phyloP scores from a whole-genome alignment of 225 moss, liverwort and hornwort genomes.

The Climacium dendroides region DNA sequence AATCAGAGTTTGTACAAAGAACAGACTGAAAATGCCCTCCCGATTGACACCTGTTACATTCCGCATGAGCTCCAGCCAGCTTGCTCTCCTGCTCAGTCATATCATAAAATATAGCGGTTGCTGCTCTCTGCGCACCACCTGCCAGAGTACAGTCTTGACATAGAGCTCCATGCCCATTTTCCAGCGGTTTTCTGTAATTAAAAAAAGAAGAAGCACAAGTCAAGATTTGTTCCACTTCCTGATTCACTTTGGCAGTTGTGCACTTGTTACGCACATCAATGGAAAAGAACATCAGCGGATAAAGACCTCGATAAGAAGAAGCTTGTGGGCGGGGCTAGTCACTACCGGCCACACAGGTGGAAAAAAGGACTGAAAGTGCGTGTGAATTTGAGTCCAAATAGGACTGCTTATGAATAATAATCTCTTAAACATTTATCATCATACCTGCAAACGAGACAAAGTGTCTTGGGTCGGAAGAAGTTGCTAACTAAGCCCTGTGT shows the following conservation, averaged over 20 bases:
- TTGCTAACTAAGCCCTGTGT: constrained; percentile 38
- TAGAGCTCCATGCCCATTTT: constrained; percentile 16
- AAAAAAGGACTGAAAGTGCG: neutral
- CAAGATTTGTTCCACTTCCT: neutral
- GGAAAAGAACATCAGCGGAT: neutral
- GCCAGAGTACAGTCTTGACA: constrained; percentile 27
- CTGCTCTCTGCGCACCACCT: constrained; percentile 33
- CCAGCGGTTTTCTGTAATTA: constrained; percentile 27
- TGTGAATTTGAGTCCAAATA: neutral
- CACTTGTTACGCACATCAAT: neutral
- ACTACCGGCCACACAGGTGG: neutral
- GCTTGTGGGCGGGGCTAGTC: neutral
- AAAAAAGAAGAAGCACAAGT: neutral
- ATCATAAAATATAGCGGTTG: constrained; percentile 2
- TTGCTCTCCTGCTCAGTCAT: constrained; percentile 38
- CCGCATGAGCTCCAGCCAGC: constrained; percentile 20
- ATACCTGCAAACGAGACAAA: constrained; percentile 45
- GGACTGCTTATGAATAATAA: neutral
- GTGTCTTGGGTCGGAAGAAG: constrained; percentile 43
- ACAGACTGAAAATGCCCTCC: constrained; percentile 40
- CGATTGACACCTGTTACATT: constrained; percentile 40
- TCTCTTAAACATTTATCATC: neutral
- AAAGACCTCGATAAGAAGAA: neutral
- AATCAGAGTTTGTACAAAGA: constrained; percentile 40
- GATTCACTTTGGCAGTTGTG: neutral